phyloP scores from a whole-genome alignment of 768 basidiomycete genomes.

The Boletus reticuloceps region DNA sequence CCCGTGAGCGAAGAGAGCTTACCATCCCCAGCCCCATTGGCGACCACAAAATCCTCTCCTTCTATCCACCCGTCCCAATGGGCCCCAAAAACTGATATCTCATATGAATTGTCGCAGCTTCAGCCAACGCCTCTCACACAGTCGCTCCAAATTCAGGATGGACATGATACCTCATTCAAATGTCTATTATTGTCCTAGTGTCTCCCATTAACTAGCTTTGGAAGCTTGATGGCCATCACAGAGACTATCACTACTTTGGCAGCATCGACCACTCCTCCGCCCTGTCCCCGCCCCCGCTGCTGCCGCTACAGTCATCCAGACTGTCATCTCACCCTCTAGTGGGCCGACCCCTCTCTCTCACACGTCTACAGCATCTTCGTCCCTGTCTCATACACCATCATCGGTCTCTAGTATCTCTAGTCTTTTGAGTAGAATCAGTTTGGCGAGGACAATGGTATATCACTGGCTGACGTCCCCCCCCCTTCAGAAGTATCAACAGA shows the following conservation, averaged over 20 bases:
- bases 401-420: constrained; percentile 41
- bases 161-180: constrained; percentile 63
- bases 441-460: constrained; percentile 28
- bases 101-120: constrained; percentile 78
- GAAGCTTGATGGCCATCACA: constrained; percentile 34
- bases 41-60: constrained; percentile 36
- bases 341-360: constrained; percentile 30
- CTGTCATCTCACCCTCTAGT: constrained; percentile 32
- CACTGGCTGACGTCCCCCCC: constrained; percentile 16
- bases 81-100: constrained; percentile 61
- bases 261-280: constrained; percentile 4
- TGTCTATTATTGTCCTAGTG: constrained; percentile 70
- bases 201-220: constrained; percentile 31
- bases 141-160: constrained; percentile 53
- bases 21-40: constrained; percentile 34
- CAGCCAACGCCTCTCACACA: constrained; percentile 65
- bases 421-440: constrained; percentile 38
- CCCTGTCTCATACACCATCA: constrained; percentile 38
- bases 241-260: constrained; percentile 30
- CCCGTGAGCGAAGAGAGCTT: constrained; percentile 29
- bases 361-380: constrained; percentile 30
- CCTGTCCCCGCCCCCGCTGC: not conserved
- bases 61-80: constrained; percentile 47
- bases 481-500: constrained; percentile 45
- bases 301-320: constrained; percentile 22